phyloP scores from a whole-genome alignment of 2,329 filamentous ascomycete genomes.

The Penicillium aurantiogriseum region DNA sequence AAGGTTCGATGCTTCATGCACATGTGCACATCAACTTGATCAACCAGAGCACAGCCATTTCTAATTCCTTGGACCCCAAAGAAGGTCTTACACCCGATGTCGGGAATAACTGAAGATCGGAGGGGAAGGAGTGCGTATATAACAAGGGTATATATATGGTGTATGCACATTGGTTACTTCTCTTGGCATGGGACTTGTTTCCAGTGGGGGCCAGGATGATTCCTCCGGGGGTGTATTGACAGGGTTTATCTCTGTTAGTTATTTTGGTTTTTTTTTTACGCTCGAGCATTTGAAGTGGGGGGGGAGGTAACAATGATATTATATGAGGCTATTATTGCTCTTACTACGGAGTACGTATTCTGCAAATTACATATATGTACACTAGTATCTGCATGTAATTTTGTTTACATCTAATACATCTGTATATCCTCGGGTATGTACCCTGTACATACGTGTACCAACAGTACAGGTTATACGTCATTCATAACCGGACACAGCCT shows the following conservation, averaged over 20 bases:
- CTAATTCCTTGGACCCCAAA: neutral
- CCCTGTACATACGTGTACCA: too few relatives aligned
- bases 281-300: neutral
- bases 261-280: neutral
- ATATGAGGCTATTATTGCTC: neutral
- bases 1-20: constrained; percentile 4
- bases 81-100: constrained; percentile 8
- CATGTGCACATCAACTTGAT: neutral
- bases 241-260: too few relatives aligned
- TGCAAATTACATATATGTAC: too few relatives aligned
- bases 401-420: too few relatives aligned
- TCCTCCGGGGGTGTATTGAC: neutral
- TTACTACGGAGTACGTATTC: too few relatives aligned
- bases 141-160: neutral
- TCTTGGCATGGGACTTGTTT: constrained; percentile 7
- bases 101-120: constrained; percentile 4
- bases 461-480: neutral
- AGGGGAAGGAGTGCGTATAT: neutral
- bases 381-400: too few relatives aligned
- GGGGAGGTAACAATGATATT: neutral
- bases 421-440: too few relatives aligned
- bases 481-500: neutral
- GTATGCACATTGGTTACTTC: neutral
- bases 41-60: neutral
- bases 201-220: constrained; percentile 6